Evolutionary conservation across 345 rosid genomes (phyloP).

Genomic region (Clarkia xantiana): DNA sequence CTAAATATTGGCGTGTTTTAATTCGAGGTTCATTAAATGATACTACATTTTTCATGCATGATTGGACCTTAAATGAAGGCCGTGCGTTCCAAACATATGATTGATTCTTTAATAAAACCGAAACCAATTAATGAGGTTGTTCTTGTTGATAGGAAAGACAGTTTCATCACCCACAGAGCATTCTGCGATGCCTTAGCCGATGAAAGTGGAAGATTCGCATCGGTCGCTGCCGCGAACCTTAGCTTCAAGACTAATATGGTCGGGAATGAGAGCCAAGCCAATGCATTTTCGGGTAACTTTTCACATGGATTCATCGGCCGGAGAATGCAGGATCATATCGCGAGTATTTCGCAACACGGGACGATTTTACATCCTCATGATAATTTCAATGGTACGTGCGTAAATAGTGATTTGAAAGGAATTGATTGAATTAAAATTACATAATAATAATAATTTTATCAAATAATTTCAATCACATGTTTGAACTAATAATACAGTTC

Average conservation of each 20-base stretch:
- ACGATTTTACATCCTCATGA: slow-evolving; percentile 1
- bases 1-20: too few relatives aligned
- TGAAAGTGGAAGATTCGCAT: slow-evolving; percentile 1
- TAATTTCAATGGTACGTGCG: not conserved
- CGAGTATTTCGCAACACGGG: not conserved
- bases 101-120: not conserved
- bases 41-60: not conserved
- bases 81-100: not conserved
- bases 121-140: too few relatives aligned
- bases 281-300: not conserved
- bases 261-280: slow-evolving; percentile 1
- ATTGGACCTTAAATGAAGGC: not conserved
- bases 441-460: too few relatives aligned
- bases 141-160: slow-evolving; percentile 4
- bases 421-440: not conserved
- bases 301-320: not conserved
- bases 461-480: too few relatives aligned
- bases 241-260: not conserved
- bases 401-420: not conserved
- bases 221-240: slow-evolving; percentile 2
- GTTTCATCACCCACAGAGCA: slow-evolving; percentile 9
- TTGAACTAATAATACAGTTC: too few relatives aligned
- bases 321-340: not conserved
- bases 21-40: slow-evolving; percentile 5
- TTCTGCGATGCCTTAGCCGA: slow-evolving; percentile 9